Evolutionary conservation across 805 yeast genomes (phyloP).

Genomic region (Hanseniaspora lindneri): DNA sequence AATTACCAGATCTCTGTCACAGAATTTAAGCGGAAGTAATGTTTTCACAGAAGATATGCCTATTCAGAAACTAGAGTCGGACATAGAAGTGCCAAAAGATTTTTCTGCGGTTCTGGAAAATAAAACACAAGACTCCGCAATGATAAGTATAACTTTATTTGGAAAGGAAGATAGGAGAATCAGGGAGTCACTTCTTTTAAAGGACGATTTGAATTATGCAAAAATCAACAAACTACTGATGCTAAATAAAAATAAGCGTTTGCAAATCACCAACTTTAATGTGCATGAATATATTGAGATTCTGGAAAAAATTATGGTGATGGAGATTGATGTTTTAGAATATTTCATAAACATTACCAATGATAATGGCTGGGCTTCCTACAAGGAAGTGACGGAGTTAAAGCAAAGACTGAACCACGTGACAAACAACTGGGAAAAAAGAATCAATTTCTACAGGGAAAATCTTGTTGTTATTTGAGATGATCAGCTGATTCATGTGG

Average conservation of each 20-base stretch:
- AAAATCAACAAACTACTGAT: neutral
- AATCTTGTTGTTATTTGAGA: constrained; percentile 20
- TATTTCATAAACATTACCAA: neutral
- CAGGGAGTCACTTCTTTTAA: constrained; percentile 6
- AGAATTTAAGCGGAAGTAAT: neutral
- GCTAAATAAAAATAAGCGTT: neutral
- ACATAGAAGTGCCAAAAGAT: neutral
- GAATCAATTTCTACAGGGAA: constrained; percentile 20
- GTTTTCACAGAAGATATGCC: neutral
- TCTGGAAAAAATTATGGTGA: neutral
- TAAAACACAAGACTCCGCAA: neutral
- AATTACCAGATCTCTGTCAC: neutral
- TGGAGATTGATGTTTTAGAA: constrained; percentile 1
- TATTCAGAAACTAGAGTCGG: neutral
- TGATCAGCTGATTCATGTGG: too few species aligned
- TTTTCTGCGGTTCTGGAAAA: neutral
- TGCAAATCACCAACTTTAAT: constrained; percentile 3
- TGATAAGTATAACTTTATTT: constrained; percentile 6
- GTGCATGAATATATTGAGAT: neutral
- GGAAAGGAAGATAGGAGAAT: constrained; percentile 14
- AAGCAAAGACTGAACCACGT: constrained; percentile 9
- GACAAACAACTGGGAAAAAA: constrained; percentile 17
- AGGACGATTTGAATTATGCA: constrained; percentile 3
- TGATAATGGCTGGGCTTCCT: constrained; percentile 6
- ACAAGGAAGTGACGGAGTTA: constrained; percentile 4